These are phyloP conservation scores for Solanum clarkiae DNA, from an alignment of 257 asterid species.

Conservation along the genomic window DNA sequence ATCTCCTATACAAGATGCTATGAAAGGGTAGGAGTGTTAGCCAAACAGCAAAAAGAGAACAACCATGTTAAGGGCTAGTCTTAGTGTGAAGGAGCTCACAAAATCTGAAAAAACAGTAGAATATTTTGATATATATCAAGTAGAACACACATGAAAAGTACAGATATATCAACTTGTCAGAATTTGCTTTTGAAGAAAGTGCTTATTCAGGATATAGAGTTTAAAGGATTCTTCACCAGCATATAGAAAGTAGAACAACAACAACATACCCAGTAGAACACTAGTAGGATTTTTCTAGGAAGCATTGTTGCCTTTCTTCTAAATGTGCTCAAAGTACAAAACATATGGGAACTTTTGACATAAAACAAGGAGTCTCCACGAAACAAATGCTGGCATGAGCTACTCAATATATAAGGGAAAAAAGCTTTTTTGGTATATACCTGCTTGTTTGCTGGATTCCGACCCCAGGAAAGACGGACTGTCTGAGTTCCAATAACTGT, in stretches of 20 bases:
- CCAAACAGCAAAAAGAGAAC: too few species aligned
- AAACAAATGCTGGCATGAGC: background rate
- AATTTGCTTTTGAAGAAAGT: background rate
- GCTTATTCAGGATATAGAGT: background rate
- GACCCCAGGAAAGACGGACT: conserved; percentile 16
- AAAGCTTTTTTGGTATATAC: background rate
- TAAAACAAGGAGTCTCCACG: background rate
- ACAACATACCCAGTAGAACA: background rate
- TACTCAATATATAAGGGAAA: background rate
- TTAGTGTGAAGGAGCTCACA: too few species aligned
- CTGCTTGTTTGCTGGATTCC: conserved; percentile 11
- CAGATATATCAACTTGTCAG: background rate
- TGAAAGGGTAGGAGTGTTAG: too few species aligned
- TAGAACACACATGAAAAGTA: background rate
- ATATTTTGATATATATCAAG: background rate
- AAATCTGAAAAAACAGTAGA: too few species aligned
- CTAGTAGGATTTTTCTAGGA: background rate
- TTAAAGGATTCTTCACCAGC: background rate
- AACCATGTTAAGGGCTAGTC: too few species aligned
- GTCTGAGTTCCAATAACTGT: conserved; percentile 10
- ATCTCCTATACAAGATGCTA: too few species aligned
- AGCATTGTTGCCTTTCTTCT: background rate
- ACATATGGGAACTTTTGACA: background rate
- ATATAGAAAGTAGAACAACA: background rate
- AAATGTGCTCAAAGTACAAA: background rate